Base-by-base conservation (phyloP, 345 rosid genomes). In the Eucalyptus marginata region DNA sequence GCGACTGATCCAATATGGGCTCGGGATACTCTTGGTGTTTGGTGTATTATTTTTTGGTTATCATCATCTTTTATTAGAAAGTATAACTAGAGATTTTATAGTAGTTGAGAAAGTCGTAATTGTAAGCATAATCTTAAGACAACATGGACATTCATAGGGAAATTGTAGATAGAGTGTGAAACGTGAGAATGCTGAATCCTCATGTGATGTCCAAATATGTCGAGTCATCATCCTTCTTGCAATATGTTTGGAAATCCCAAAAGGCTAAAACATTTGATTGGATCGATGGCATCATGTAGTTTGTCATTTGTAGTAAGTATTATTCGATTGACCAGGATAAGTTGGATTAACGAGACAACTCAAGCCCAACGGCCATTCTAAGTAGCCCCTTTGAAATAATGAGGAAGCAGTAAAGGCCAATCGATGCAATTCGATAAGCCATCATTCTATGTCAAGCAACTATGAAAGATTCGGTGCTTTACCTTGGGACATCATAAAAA, bases 91-190 rank as follows among this genome's bases (percentile, higher is more conserved):
- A 58, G 33, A 62, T 29, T 29, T 62, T 6, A 62, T 7, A 29
- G 33, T 62, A 62, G 68, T 1, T 25, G 7, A 27, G 33, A 29
- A 17, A 62, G 33, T 29, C 8, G 3, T 62, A 62, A 62, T 27
- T 4, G 16, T 62, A 29, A 62, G 68, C 33, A 62, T 62, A 62
- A 62, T 29, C 16, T 29, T 6, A 5, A 12, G 68, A 13, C 1
- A 14, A 62, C 33, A 62, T 62, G 33, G 15, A 29, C 68, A 29
- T 29, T 14, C 17, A 6, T 27, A 62, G 68, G 7, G 33, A 62
- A 62, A 29, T 27, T 29, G 33, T 7, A 4, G 3, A 13, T 0
- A 62, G 1, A 6, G 2, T 4, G 17, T 62, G 8, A 6, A 62
- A 62, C 1, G 17, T 6, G 68, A 62, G 17, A 4, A 62, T 2